phyloP scores from a whole-genome alignment of 768 basidiomycete genomes.

The Boletus bicolor region DNA sequence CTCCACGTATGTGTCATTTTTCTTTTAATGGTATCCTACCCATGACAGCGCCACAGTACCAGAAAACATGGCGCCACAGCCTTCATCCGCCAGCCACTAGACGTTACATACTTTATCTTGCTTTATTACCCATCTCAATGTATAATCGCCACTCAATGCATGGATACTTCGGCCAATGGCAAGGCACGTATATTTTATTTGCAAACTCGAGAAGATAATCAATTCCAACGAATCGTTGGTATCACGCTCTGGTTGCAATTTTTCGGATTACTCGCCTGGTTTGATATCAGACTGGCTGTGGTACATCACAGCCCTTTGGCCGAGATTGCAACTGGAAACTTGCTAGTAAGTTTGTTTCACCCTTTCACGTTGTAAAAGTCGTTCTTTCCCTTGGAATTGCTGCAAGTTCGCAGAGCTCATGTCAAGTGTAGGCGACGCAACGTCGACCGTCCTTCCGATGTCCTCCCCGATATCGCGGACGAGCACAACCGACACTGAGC shows the following conservation, averaged over 20 bases:
- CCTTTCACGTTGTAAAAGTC: not conserved
- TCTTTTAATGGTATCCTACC: conserved; percentile 1
- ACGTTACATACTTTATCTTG: conserved; percentile 36
- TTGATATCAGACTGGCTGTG: conserved; percentile 12
- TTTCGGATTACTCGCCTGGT: not conserved
- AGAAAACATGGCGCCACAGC: conserved; percentile 52
- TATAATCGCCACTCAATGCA: conserved; percentile 37
- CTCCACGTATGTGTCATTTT: conserved; percentile 56
- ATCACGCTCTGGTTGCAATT: not conserved
- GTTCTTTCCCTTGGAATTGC: not conserved
- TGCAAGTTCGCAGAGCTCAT: conserved; percentile 5
- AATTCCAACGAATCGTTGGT: not conserved
- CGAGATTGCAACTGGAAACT: conserved; percentile 7
- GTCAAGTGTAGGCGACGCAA: conserved; percentile 16
- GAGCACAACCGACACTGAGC: conserved; percentile 7
- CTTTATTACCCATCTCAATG: conserved; percentile 34
- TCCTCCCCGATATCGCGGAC: conserved; percentile 12
- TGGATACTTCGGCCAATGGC: conserved; percentile 25
- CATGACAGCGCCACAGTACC: conserved; percentile 41
- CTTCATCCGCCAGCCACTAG: conserved; percentile 48
- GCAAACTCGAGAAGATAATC: not conserved
- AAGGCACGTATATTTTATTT: conserved; percentile 20
- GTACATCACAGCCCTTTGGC: not conserved
- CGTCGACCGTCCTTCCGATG: conserved; percentile 13
- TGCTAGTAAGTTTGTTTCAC: not conserved